phyloP scores from a whole-genome alignment of 2,329 filamentous ascomycete genomes.

The Pyricularia grisea region DNA sequence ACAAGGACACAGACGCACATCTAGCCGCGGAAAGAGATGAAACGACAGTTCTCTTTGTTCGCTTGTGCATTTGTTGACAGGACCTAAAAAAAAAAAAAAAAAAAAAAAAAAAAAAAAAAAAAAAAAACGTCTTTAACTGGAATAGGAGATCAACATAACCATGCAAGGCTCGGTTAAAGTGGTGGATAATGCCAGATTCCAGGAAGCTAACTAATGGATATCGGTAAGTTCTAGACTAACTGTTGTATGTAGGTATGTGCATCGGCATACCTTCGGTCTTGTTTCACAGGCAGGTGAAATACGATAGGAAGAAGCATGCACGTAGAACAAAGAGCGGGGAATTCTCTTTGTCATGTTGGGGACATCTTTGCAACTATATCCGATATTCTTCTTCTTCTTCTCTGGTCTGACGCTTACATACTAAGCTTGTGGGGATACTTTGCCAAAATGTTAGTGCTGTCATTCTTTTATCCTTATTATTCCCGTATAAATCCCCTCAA shows the following conservation, averaged over 20 bases:
- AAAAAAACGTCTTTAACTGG: too few species aligned
- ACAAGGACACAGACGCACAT: neutral
- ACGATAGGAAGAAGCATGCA: neutral
- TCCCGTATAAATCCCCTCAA: neutral
- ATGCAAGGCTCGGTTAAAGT: too few species aligned
- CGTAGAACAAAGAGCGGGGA: neutral
- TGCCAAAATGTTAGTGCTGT: neutral
- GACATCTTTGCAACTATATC: neutral
- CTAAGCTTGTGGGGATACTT: neutral
- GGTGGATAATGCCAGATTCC: too few species aligned
- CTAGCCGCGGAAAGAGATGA: neutral
- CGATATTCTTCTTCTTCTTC: neutral
- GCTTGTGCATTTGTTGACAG: too few species aligned
- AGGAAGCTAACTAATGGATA: too few species aligned
- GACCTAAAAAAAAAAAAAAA: too few species aligned
- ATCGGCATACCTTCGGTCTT: neutral
- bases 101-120: too few species aligned
- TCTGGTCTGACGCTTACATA: neutral
- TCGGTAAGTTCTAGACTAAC: too few species aligned
- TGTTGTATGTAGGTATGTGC: neutral
- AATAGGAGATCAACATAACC: too few species aligned
- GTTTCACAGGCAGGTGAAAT: neutral
- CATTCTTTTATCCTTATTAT: neutral
- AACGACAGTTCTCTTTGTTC: neutral
- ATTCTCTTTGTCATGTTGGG: too few species aligned